These are phyloP conservation scores for Albugo laibachii DNA, from an alignment of 352 stramenopile genomes.

Conservation along the genomic window DNA sequence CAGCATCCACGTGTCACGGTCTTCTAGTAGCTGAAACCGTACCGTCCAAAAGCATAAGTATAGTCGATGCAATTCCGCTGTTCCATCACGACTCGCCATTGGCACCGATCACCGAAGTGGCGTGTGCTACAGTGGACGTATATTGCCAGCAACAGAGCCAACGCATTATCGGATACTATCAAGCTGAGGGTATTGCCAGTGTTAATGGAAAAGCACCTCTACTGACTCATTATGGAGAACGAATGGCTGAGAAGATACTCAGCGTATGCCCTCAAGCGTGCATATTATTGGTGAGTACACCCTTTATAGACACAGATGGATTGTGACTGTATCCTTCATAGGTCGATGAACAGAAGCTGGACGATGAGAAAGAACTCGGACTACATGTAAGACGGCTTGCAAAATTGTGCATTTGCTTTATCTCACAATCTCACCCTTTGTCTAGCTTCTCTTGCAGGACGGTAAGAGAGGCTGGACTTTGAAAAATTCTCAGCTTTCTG, in stretches of 20 bases:
- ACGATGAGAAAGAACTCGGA: conserved; percentile 23
- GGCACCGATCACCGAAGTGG: conserved; percentile 38
- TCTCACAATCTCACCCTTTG: conserved; percentile 1
- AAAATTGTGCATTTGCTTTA: neutral
- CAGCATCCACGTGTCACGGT: conserved; percentile 20
- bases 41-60: conserved; percentile 17
- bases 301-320: neutral
- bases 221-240: conserved; percentile 33
- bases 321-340: conserved; percentile 5
- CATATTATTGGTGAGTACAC: conserved; percentile 21
- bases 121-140: conserved; percentile 42
- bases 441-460: conserved; percentile 51
- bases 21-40: conserved; percentile 32
- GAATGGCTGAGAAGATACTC: conserved; percentile 47
- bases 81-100: conserved; percentile 62
- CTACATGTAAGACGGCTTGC: conserved; percentile 16
- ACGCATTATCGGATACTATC: conserved; percentile 42
- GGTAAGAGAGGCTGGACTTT: conserved; percentile 54
- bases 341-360: conserved; percentile 35
- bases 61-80: conserved; percentile 46
- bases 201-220: conserved; percentile 13
- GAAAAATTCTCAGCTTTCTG: conserved; percentile 35
- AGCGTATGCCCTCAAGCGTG: conserved; percentile 43
- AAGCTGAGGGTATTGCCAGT: conserved; percentile 12
- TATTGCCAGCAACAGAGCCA: conserved; percentile 18